Base-by-base conservation (phyloP, 768 basidiomycete species). In the Mycena vitilis region DNA sequence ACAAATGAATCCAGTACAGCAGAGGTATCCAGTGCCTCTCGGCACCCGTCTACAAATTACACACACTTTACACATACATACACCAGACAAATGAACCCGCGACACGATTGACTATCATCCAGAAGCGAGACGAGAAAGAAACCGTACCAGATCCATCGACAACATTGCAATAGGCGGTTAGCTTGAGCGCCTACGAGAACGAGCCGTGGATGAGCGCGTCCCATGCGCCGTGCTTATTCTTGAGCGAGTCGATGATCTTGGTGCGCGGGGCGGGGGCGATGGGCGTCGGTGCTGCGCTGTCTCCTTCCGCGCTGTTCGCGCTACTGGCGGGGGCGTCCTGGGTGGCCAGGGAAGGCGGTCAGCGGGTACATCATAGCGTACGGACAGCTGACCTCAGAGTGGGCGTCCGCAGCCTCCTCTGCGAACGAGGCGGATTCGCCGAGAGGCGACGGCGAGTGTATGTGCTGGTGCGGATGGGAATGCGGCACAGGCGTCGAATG, bases 121-220 rank as follows among this genome's bases (percentile, higher is more conserved):
- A 48, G 55, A 59, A 53, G 54, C 55, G 25, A 62, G 53, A 67
- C 37, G 42, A 59, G 38, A 65, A 12, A 30, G 30, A 68, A 30
- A 57, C 55, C 66, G 36, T 54, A 62, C 59, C 58, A 15, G 23
- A 57, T 23, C 37, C 36, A 57, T 23, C 38, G 40, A 42, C 1
- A 5, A 12, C 25, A 20, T 36, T 16, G 52, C 34, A 36, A 5
- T 5, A 54, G 22, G 11, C 15, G 11, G 34, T 37, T 20, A 12
- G 47, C 47, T 13, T 40, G n/a, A 10, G 25, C 2, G 18, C 38
- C 30, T 75, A 89, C n/a, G 88, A 85, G 75, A 88, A 90, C 40
- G 87, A 87, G 38, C 89, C 89, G 74, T 91, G 89, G 51, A 91
- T 87, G 65, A 91, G 78, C 3, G 88, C 88, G 67, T 91, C 89